Percentiles rank a stretch among this genome's conserved stretches.
These are phyloP conservation scores for Pisolithus tinctorius DNA, from an alignment of 768 basidiomycete genomes.

Conservation along the genomic window DNA sequence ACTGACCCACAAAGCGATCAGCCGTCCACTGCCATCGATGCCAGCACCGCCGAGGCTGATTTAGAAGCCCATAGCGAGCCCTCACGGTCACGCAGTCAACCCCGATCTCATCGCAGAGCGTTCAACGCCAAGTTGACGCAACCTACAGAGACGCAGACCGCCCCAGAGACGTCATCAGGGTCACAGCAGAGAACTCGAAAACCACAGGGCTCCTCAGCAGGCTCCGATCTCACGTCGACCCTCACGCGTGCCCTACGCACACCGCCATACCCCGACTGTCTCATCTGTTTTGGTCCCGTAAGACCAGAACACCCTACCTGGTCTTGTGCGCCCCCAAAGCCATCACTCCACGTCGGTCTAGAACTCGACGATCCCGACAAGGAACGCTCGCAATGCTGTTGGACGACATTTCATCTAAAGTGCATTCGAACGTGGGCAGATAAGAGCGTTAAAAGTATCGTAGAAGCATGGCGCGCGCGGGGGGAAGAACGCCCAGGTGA, in stretches of 20 bases:
- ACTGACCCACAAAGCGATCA: neutral
- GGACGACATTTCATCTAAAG: constrained; percentile 85
- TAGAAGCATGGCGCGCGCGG: constrained; percentile 65
- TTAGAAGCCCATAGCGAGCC: neutral
- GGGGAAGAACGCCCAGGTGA: constrained; percentile 66
- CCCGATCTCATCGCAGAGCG: constrained; percentile 26
- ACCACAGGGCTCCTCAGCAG: constrained; percentile 22
- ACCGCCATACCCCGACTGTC: constrained; percentile 71
- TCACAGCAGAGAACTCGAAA: constrained; percentile 7
- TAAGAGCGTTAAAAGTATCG: constrained; percentile 68
- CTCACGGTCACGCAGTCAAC: constrained; percentile 1
- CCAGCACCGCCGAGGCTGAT: neutral
- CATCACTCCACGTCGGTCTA: constrained; percentile 3
- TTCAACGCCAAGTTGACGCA: constrained; percentile 33
- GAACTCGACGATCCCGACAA: constrained; percentile 10
- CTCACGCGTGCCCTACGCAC: constrained; percentile 60
- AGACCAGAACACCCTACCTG: constrained; percentile 76
- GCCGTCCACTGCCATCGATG: neutral
- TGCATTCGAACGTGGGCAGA: constrained; percentile 87
- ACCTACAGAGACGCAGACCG: neutral
- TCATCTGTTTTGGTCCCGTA: constrained; percentile 78
- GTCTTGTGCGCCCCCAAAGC: constrained; percentile 67
- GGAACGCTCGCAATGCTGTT: constrained; percentile 59
- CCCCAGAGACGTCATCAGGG: neutral
- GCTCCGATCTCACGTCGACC: constrained; percentile 64